Base-by-base conservation (phyloP, 768 basidiomycete species). In the Auriscalpium orientale region DNA sequence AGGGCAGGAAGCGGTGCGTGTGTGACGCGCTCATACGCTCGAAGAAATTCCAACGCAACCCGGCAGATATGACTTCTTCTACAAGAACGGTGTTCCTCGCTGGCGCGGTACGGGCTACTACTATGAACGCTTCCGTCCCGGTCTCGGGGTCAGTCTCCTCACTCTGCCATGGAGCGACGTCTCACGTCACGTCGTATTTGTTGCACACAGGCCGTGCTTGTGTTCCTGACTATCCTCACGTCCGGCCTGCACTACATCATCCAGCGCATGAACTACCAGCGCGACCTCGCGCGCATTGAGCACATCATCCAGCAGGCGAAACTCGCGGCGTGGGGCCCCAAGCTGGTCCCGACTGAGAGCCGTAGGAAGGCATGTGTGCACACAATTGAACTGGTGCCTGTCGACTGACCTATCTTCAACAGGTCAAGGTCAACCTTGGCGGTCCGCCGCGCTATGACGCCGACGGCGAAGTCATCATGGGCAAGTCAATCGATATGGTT, bases 21-120 rank as follows among this genome's bases (percentile, higher is more conserved):
- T 53, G 34, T 16, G 8, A 10, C 22, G 38, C 55, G 38, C 50
- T 35, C 6, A 47, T 12, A 11, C 13, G 16, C 58, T 62, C 55
- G 9, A 34, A 38, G 51, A n/a, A 35, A 10, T n/a, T 58, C 36
- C 13, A 20, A 38, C 6, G 52, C 49, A 58, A 56, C 45, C 33
- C 38, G 34, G 18, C 58, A 91, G 91, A 62, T 91, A 91, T 60
- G 89, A 91, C 69, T 90, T 90, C 70, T 99, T 98, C 79, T 90
- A 89, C 77, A 94, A 95, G 72, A 98, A 98, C 59, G 95, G 95
- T 20, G 93, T 99, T 4, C 95, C 95, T 0, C 89, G 80, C 67
- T 99, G 95, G 95, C 79, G 95, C 61, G 95, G 94, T 15, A 93
- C 91, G 35, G 91, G 92, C 46, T 98, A 98, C 72, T 98, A 98